Evolutionary conservation across 495 filamentous ascomycete species (phyloP).

Genomic region (Talaromyces ruber): DNA sequence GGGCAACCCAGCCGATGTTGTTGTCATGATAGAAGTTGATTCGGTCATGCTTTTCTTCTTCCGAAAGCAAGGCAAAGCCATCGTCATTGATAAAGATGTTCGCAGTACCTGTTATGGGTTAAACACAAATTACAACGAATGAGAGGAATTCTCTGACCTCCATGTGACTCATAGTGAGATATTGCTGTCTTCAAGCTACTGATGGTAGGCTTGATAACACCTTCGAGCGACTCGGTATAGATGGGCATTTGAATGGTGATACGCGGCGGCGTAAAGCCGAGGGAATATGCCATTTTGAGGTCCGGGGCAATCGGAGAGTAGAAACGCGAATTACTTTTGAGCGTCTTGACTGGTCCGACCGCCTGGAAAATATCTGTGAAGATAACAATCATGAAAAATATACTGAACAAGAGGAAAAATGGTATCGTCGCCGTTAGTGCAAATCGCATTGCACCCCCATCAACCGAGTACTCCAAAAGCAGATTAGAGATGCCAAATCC

Average conservation of each 20-base stretch:
- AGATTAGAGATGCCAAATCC: constrained; percentile 11
- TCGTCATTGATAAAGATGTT: constrained; percentile 44
- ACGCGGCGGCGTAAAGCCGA: constrained; percentile 9
- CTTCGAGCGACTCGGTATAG: constrained; percentile 61
- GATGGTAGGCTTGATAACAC: constrained; percentile 56
- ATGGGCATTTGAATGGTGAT: constrained; percentile 62
- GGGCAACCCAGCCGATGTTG: constrained; percentile 53
- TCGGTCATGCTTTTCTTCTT: constrained; percentile 45
- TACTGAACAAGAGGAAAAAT: constrained; percentile 19
- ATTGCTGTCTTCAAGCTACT: constrained; percentile 55
- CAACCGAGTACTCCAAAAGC: constrained; percentile 18
- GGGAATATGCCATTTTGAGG: constrained; percentile 7
- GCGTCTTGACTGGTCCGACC: constrained; percentile 9
- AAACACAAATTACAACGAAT: background rate
- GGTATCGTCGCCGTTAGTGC: constrained; percentile 22
- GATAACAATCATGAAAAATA: constrained; percentile 17
- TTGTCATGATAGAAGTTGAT: constrained; percentile 58
- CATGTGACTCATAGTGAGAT: constrained; percentile 55
- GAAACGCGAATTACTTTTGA: constrained; percentile 12
- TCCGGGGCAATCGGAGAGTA: constrained; percentile 11
- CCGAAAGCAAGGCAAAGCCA: constrained; percentile 34
- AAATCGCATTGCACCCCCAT: constrained; percentile 17
- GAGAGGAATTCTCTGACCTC: constrained; percentile 15
- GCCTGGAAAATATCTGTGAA: constrained; percentile 11
- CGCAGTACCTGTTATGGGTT: constrained; percentile 17